Evolutionary conservation across 2,329 filamentous ascomycete species (phyloP), one percentile per base, ranked within the genome.

Genomic region (Drechslerella coelobrocha): DNA sequence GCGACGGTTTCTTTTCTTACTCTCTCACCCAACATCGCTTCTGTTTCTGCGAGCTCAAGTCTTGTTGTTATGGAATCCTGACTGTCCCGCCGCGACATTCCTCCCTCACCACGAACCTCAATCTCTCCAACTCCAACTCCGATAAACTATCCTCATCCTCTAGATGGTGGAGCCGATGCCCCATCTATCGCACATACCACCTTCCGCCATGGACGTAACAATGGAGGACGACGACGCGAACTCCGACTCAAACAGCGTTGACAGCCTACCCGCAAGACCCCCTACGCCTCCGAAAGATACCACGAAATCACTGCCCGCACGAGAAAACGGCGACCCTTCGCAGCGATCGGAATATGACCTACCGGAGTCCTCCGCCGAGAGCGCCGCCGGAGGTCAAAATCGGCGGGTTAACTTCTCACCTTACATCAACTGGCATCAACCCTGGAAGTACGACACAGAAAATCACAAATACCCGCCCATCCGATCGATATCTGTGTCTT

Each of bases 381-480:
- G 76, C 66, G 76, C 73, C 66, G 77, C 54, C 78, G 77, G 56
- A 76, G 78, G 74, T 9, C 73, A 75, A 39, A 79, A 78, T 71
- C 88, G 88, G 79, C 83, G 83, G 74, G 88, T 90, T 73, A 85
- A 83, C 68, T 87, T 88, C 78, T 86, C 85, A 17, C 83, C 84
- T 75, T 84, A 81, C 78, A 81, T 83, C 10, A 82, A 83, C 48
- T 84, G 84, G 74, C 82, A 82, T 76, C 84, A 82, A 71, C 78
- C 81, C 34, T 69, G 65, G 80, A 80, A 47, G 71, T 69, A 48
- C 72, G 72, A 45, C 54, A 61, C 47, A 55, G 77, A 12, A 72
- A 21, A 68, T 39, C 43, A 17, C 41, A 69, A 51, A 52, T 74
- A 47, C 39, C 71, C 61, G 6, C 55, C 54, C 14, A 61, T 61